phyloP scores from a whole-genome alignment of 441 rosid genomes.

The Erysimum pusillum region DNA sequence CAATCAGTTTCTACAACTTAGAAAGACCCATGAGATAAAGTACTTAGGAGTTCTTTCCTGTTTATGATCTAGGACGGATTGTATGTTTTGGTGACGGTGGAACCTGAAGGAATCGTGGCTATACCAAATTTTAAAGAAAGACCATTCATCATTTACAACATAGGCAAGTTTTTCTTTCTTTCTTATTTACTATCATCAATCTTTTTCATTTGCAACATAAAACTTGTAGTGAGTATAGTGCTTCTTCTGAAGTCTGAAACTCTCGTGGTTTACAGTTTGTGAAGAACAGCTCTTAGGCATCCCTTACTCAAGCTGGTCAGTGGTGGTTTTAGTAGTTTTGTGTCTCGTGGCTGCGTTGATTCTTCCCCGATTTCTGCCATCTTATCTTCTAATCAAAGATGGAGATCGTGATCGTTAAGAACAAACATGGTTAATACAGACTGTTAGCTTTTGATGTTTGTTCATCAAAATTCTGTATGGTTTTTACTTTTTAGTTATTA shows the following conservation, averaged over 20 bases:
- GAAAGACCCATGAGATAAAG: not conserved
- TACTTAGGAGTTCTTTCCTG: not conserved
- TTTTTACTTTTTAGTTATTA: not conserved
- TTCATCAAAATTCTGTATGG: not conserved
- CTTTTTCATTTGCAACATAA: not conserved
- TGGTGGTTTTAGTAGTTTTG: conserved; percentile 62
- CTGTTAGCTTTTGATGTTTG: conserved; percentile 12
- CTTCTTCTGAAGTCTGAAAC: conserved; percentile 4
- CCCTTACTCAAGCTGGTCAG: conserved; percentile 80
- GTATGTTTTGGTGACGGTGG: conserved; percentile 70
- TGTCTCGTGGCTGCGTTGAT: conserved; percentile 71
- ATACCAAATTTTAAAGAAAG: conserved; percentile 65
- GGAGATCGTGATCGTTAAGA: conserved; percentile 43
- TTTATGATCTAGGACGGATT: conserved; percentile 57
- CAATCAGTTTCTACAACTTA: conserved; percentile 8
- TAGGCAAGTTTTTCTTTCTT: conserved; percentile 56
- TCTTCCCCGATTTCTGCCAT: conserved; percentile 68
- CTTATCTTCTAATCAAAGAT: conserved; percentile 53
- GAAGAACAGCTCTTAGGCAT: conserved; percentile 83
- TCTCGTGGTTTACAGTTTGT: conserved; percentile 63
- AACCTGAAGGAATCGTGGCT: conserved; percentile 90
- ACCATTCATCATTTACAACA: conserved; percentile 70
- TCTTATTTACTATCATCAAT: not conserved
- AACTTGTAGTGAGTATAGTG: conserved; percentile 15
- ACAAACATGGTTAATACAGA: not conserved